These are phyloP conservation scores for Neotropicomus parvogracilis DNA, from an alignment of 1,284 basidiomycete genomes.

Conservation along the genomic window DNA sequence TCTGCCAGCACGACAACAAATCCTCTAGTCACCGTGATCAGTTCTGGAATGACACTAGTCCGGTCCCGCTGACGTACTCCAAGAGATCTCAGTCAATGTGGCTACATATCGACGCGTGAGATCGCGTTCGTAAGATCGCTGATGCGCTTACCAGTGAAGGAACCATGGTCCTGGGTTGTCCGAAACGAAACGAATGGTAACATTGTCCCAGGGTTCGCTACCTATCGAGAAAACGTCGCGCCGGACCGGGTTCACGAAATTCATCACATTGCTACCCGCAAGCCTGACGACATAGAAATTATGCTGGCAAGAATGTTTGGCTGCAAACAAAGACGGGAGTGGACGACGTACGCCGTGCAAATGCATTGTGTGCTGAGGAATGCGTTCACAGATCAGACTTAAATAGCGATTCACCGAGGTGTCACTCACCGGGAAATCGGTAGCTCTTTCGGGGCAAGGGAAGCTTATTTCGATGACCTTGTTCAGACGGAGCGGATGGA, in stretches of 20 bases:
- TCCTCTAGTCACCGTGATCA: neutral
- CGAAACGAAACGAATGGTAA: conserved; percentile 45
- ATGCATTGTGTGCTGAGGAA: neutral
- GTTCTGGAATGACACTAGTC: neutral
- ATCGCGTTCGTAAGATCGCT: neutral
- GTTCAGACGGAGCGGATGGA: neutral
- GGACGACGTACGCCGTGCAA: neutral
- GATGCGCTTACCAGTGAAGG: conserved; percentile 37
- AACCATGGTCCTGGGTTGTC: conserved; percentile 48
- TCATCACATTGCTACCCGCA: conserved; percentile 14
- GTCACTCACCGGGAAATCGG: neutral
- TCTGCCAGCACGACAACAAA: neutral
- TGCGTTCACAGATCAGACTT: neutral
- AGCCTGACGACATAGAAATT: conserved; percentile 21
- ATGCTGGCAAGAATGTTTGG: conserved; percentile 14
- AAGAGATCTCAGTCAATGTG: conserved; percentile 1
- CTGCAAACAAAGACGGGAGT: neutral
- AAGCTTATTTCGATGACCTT: neutral
- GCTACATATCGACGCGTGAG: neutral
- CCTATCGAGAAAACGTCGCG: conserved; percentile 26
- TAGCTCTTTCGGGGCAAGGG: neutral
- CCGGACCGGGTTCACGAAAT: conserved; percentile 25
- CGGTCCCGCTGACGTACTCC: neutral
- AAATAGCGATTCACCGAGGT: neutral
- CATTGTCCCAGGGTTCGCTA: conserved; percentile 26